Base-by-base conservation (phyloP, 73 alveolate genomes). In the Stentor roeselii region DNA sequence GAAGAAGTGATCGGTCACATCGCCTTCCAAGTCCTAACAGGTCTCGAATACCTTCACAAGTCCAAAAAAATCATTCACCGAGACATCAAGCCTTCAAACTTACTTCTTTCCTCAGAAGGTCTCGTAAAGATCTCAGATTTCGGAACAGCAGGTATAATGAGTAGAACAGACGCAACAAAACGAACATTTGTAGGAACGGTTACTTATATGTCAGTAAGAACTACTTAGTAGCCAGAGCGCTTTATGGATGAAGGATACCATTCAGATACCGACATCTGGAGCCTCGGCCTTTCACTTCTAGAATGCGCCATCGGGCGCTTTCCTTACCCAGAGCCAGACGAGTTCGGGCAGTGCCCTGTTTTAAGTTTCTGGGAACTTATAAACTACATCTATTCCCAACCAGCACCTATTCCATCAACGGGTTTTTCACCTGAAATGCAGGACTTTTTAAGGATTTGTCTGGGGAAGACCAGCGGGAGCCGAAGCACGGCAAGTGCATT, bases 251-350 rank as follows among this genome's bases (percentile, higher is more conserved):
- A 94, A 42, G 82, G 90, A 34, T 96, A 97, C 87, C 91, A 89
- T 80, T 77, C 97, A 2, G 97, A 95, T 92, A 93, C 99, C 74
- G 99, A 97, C 90, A 92, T 97, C 41, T 97, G 99, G 99, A 88
- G 97, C 41, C 89, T 97, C 40, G 99, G 99, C 30, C 78, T 97
- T 21, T 89, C 94, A 1, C 89, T 97, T 6, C 86, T 95, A 83
- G 99, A 97, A 93, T 97, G 99, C 75, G 97, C 98, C 31, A 80
- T 92, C 36, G 99, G 99, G 3, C 83, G 85, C 76, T 97, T 86
- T 75, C 99, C 99, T 61, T 97, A 92, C 91, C 96, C 93, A 11
- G 84, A 82, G 61, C 75, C 89, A 36, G 78, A 78, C 42, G 35
- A 74, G 15, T 75, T 83, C 27, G 94, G 92, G 21, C 58, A 82